Percentiles rank a stretch among this genome's conserved stretches.
phyloP scores from a whole-genome alignment of 2,329 filamentous ascomycete genomes.

The Nannizziopsis barbatae region DNA sequence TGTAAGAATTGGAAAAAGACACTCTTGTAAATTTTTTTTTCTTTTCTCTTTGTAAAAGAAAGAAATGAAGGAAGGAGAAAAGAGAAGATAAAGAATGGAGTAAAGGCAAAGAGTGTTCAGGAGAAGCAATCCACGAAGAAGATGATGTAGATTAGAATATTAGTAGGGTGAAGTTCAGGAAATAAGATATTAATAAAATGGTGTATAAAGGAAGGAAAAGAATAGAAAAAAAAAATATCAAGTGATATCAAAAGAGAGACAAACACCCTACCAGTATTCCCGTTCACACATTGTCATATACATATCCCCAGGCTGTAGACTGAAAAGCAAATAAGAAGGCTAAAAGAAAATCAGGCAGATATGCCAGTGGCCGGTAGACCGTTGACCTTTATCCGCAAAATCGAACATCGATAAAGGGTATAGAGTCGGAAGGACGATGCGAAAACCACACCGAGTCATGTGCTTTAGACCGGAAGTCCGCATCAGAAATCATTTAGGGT shows the following conservation, averaged over 20 bases:
- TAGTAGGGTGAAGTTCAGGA: background rate
- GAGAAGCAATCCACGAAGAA: background rate
- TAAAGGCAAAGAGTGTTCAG: too few relatives aligned
- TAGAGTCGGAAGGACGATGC: too few relatives aligned
- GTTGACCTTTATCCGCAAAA: background rate
- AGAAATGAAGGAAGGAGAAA: background rate
- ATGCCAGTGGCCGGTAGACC: background rate
- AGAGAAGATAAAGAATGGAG: background rate
- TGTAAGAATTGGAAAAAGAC: too few relatives aligned
- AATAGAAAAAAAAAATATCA: background rate
- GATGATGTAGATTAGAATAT: background rate
- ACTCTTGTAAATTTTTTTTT: too few relatives aligned
- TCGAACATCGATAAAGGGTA: background rate
- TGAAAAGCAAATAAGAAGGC: background rate
- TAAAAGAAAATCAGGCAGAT: background rate
- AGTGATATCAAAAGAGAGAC: background rate
- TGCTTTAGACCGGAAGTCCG: too few relatives aligned
- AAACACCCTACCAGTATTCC: constrained; percentile 1
- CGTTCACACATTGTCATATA: constrained; percentile 10
- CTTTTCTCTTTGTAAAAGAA: background rate
- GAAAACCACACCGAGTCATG: too few relatives aligned
- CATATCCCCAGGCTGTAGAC: constrained; percentile 1
- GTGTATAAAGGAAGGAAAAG: background rate
- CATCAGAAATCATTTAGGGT: constrained; percentile 30
- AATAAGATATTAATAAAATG: background rate